These are phyloP conservation scores for Aspergillus sp. DNA, from an alignment of 2,329 filamentous ascomycete species.

Conservation along the genomic window DNA sequence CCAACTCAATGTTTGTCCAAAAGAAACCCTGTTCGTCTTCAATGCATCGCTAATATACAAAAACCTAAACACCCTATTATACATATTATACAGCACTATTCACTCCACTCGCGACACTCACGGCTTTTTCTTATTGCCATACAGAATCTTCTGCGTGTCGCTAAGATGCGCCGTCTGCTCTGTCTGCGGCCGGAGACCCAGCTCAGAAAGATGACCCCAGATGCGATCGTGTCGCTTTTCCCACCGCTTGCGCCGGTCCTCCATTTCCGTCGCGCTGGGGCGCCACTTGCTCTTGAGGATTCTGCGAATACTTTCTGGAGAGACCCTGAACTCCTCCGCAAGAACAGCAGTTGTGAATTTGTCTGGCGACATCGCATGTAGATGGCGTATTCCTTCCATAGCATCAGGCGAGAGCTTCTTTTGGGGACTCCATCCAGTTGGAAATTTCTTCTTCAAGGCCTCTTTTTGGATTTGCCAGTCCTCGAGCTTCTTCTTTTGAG, in stretches of 20 bases:
- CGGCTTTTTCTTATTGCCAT: constrained; percentile 20
- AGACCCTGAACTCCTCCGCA: constrained; percentile 80
- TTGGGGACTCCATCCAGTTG: constrained; percentile 75
- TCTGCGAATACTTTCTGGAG: constrained; percentile 81
- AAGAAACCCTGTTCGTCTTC: neutral
- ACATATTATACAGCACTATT: neutral
- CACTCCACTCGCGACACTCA: neutral
- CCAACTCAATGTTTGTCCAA: neutral
- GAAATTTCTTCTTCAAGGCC: constrained; percentile 77
- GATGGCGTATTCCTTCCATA: constrained; percentile 81
- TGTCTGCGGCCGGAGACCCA: constrained; percentile 62
- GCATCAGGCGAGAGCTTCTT: constrained; percentile 92
- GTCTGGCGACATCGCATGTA: constrained; percentile 77
- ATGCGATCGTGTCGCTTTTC: constrained; percentile 50
- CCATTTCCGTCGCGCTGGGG: constrained; percentile 44
- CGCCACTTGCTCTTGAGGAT: constrained; percentile 69
- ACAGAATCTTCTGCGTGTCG: constrained; percentile 34
- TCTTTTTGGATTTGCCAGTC: constrained; percentile 77
- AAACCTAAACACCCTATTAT: neutral
- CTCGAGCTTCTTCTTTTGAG: constrained; percentile 48
- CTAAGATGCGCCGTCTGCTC: constrained; percentile 37
- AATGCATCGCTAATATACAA: constrained; percentile 4
- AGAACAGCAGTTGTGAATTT: constrained; percentile 76
- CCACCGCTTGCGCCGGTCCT: constrained; percentile 49
- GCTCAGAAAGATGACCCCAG: constrained; percentile 51